Evolutionary conservation across 2,329 filamentous ascomycete species (phyloP).

Genomic region (Pseudovirgaria hyperparasitica): DNA sequence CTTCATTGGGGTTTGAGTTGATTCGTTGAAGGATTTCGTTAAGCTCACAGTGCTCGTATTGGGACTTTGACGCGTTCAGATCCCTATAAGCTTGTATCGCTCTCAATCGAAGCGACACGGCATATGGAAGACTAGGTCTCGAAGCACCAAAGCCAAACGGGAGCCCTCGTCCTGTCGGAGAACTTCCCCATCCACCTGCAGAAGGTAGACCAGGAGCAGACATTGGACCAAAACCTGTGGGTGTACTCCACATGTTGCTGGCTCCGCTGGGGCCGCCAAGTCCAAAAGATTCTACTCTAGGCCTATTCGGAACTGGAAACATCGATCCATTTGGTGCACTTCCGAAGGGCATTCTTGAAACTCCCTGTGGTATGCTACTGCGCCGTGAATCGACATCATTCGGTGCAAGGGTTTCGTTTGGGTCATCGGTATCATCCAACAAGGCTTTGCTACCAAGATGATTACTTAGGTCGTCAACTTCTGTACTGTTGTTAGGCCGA

Average conservation of each 20-base stretch:
- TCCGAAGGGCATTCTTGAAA: conserved; percentile 15
- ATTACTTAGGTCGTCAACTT: conserved; percentile 59
- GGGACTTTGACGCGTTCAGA: conserved; percentile 31
- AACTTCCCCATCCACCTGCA: conserved; percentile 26
- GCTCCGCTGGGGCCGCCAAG: conserved; percentile 15
- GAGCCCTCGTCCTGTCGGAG: conserved; percentile 16
- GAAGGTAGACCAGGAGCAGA: conserved; percentile 18
- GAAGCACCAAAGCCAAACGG: conserved; percentile 20
- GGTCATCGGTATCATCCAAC: conserved; percentile 44
- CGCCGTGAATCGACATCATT: conserved; percentile 22
- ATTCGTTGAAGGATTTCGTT: conserved; percentile 51
- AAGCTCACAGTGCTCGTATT: conserved; percentile 58
- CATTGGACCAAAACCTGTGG: conserved; percentile 28
- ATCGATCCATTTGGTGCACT: conserved; percentile 19
- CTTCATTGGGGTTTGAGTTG: conserved; percentile 45
- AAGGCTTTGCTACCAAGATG: conserved; percentile 87
- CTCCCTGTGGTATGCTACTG: conserved; percentile 23
- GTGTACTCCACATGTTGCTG: conserved; percentile 29
- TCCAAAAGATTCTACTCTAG: conserved; percentile 19
- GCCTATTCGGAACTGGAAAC: conserved; percentile 21
- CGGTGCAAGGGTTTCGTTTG: conserved; percentile 50
- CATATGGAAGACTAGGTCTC: too few relatives aligned
- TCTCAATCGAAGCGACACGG: conserved; percentile 57
- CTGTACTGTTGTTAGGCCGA: conserved; percentile 28
- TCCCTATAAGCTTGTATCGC: conserved; percentile 68